A percentile compares a stretch with the other conserved stretches of the same genome.
Conservation (phyloP, 108 stramenopile genomes). For the Fragilaria crotonensis region DNA sequence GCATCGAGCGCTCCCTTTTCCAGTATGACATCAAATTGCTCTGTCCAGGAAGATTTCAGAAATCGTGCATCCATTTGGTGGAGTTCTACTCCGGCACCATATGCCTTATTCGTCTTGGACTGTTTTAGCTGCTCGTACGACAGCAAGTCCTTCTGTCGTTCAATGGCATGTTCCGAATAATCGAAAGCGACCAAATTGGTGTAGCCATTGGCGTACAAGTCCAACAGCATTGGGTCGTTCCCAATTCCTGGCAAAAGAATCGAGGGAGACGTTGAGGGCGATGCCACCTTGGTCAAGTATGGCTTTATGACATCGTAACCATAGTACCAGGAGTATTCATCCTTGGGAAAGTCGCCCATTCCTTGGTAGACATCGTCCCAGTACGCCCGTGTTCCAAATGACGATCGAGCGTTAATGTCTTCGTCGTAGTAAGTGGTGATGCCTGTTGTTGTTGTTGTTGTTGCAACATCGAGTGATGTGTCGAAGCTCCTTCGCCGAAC, state of each 20-base stretch:
- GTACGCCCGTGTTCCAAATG: conserved; percentile 67
- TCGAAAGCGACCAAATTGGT: conserved; percentile 53
- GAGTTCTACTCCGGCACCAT: conserved; percentile 26
- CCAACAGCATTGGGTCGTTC: conserved; percentile 64
- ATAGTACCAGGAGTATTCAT: conserved; percentile 80
- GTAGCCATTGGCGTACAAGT: conserved; percentile 57
- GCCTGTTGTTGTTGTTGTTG: too few species aligned
- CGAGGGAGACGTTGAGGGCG: conserved; percentile 1
- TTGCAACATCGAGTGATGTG: too few species aligned
- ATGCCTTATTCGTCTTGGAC: not conserved
- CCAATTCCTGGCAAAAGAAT: conserved; percentile 73
- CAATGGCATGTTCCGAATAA: conserved; percentile 64
- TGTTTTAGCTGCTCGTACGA: conserved; percentile 20
- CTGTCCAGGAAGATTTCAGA: conserved; percentile 34
- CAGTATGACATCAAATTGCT: conserved; percentile 55
- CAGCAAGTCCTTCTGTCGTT: conserved; percentile 57
- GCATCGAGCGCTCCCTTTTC: conserved; percentile 81
- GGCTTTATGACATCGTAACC: conserved; percentile 50
- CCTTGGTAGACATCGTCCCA: conserved; percentile 77
- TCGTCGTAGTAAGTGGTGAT: too few species aligned
- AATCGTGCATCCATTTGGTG: conserved; percentile 47
- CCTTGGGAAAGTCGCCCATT: conserved; percentile 65
- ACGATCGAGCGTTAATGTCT: conserved; percentile 35
- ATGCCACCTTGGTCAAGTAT: conserved; percentile 16
- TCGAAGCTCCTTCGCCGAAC: too few species aligned